These are phyloP conservation scores for Verticillium tricorpus DNA, from an alignment of 2,329 filamentous ascomycete genomes.

Conservation along the genomic window DNA sequence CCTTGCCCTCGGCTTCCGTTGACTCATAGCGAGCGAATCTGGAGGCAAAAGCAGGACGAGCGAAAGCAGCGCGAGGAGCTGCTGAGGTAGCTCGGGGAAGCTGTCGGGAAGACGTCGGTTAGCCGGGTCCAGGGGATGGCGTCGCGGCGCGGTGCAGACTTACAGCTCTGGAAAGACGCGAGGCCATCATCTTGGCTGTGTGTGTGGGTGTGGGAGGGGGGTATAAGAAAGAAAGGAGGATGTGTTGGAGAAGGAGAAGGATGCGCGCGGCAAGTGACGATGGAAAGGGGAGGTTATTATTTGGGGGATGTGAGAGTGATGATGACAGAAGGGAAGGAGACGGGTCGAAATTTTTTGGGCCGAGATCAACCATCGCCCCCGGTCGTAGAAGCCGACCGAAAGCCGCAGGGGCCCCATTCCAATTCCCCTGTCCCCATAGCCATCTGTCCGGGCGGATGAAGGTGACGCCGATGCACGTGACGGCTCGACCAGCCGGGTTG, in stretches of 20 bases:
- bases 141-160: slow-evolving; percentile 29
- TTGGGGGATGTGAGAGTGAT: slow-evolving; percentile 10
- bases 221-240: slow-evolving; percentile 17
- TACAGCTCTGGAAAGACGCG: slow-evolving; percentile 71
- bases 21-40: slow-evolving; percentile 76
- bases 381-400: slow-evolving; percentile 40
- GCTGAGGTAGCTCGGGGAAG: slow-evolving; percentile 72
- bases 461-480: background rate
- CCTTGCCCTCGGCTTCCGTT: slow-evolving; percentile 67
- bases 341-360: slow-evolving; percentile 31
- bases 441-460: background rate
- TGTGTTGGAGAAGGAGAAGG: slow-evolving; percentile 8
- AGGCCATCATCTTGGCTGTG: slow-evolving; percentile 61
- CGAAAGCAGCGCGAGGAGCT: slow-evolving; percentile 61
- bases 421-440: background rate
- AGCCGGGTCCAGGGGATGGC: slow-evolving; percentile 10
- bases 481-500: background rate
- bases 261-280: slow-evolving; percentile 17
- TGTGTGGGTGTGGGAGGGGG: slow-evolving; percentile 8
- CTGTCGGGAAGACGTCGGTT: slow-evolving; percentile 35
- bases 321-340: slow-evolving; percentile 14
- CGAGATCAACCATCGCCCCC: slow-evolving; percentile 25
- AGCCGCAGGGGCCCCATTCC: slow-evolving; percentile 21
- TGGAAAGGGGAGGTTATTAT: slow-evolving; percentile 14
- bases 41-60: slow-evolving; percentile 67